phyloP scores from a whole-genome alignment of 2,329 filamentous ascomycete species.

The Colletotrichum caudatum region DNA sequence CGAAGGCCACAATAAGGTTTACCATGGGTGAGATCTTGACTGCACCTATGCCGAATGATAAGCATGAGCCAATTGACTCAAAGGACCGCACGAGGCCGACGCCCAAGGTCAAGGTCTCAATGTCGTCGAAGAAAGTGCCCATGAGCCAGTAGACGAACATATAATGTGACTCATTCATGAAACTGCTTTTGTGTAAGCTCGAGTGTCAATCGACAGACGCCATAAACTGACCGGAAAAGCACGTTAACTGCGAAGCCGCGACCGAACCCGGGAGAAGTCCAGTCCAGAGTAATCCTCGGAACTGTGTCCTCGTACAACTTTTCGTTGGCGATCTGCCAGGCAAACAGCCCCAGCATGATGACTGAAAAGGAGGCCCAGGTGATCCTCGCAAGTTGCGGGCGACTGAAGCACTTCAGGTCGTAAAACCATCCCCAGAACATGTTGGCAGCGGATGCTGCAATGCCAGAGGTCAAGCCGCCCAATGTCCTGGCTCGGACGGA shows the following conservation, averaged over 20 bases:
- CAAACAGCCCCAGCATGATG: constrained; percentile 57
- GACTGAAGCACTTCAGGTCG: constrained; percentile 56
- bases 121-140: constrained; percentile 62
- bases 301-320: constrained; percentile 55
- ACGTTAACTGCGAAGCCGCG: constrained; percentile 62
- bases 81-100: constrained; percentile 62
- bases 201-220: no score
- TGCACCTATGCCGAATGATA: constrained; percentile 62
- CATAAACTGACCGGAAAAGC: constrained; percentile 54
- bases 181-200: constrained; percentile 43
- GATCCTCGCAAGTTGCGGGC: constrained; percentile 56
- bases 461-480: constrained; percentile 58
- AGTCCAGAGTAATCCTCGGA: constrained; percentile 58
- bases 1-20: constrained; percentile 61
- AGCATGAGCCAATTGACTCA: constrained; percentile 60
- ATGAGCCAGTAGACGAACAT: constrained; percentile 66
- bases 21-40: constrained; percentile 59
- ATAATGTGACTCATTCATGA: constrained; percentile 64
- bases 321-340: constrained; percentile 63
- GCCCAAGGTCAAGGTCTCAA: constrained; percentile 62
- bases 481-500: constrained; percentile 62
- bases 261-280: constrained; percentile 58
- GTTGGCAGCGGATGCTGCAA: constrained; percentile 59
- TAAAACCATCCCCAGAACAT: constrained; percentile 64
- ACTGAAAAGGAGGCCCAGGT: constrained; percentile 57